Percentiles rank a stretch among this genome's conserved stretches.
Conservation (phyloP, 345 rosid genomes). For the Aquilaria yunnanensis region DNA sequence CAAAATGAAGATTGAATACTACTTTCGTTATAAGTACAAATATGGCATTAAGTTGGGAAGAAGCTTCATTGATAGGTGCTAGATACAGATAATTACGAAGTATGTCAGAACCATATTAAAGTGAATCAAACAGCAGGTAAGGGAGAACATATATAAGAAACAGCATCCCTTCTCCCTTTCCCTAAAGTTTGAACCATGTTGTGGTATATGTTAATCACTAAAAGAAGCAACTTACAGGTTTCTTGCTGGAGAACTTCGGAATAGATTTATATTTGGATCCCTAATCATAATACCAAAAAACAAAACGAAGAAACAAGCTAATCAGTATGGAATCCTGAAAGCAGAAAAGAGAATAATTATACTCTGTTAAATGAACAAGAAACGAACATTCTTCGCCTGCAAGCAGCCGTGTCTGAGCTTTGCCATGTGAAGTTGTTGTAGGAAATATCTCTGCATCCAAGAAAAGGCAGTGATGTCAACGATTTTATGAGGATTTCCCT, state of each 20-base stretch:
- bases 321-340: neutral
- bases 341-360: slow-evolving; percentile 1
- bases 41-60: too few species aligned
- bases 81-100: too few species aligned
- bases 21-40: too few species aligned
- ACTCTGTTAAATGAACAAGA: neutral
- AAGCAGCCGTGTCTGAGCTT: slow-evolving; percentile 24
- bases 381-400: slow-evolving; percentile 19
- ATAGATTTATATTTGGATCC: slow-evolving; percentile 61
- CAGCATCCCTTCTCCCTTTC: too few species aligned
- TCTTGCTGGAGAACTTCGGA: slow-evolving; percentile 34
- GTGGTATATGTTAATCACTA: neutral
- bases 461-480: neutral
- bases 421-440: slow-evolving; percentile 26
- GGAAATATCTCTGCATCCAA: slow-evolving; percentile 33
- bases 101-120: too few species aligned
- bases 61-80: too few species aligned
- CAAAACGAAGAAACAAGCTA: too few species aligned
- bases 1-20: too few species aligned
- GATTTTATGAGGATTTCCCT: neutral
- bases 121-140: too few species aligned
- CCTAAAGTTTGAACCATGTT: too few species aligned
- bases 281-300: slow-evolving; percentile 15
- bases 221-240: slow-evolving; percentile 38
- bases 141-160: too few species aligned